Evolutionary conservation across 2,329 filamentous ascomycete genomes (phyloP).

Genomic region (Akanthomyces lecanii): DNA sequence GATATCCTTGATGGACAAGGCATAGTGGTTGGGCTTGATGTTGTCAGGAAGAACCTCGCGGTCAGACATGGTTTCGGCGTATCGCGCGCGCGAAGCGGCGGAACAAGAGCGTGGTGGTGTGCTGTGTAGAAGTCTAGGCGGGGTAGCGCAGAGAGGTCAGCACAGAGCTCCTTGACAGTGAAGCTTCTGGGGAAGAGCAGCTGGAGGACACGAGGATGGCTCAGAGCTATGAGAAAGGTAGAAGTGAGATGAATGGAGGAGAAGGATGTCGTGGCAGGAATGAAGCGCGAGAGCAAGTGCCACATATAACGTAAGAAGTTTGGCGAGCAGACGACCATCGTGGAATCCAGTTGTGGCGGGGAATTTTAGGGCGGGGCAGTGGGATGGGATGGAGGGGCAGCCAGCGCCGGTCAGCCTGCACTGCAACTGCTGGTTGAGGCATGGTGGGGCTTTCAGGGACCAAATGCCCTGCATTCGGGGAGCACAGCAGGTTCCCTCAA

Average conservation of each 20-base stretch:
- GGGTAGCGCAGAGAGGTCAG: conserved; percentile 6
- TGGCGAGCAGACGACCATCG: background rate
- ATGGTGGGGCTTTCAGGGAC: background rate
- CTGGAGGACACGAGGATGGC: background rate
- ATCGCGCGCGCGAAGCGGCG: conserved; percentile 14
- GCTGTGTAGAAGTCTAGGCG: conserved; percentile 5
- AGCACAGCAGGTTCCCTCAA: too few relatives aligned
- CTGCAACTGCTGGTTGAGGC: background rate
- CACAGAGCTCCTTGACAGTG: conserved; percentile 3
- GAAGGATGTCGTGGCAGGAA: background rate
- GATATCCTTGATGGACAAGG: conserved; percentile 74
- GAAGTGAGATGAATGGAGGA: background rate
- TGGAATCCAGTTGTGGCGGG: background rate
- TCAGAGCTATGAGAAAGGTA: background rate
- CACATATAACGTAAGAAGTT: conserved; percentile 14
- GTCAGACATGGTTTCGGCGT: conserved; percentile 45
- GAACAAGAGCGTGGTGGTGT: conserved; percentile 4
- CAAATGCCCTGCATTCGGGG: too few relatives aligned
- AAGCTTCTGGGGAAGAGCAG: background rate
- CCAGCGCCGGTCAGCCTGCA: background rate
- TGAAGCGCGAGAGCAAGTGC: background rate
- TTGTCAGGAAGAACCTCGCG: conserved; percentile 58
- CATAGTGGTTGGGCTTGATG: conserved; percentile 82
- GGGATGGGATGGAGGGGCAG: conserved; percentile 11
- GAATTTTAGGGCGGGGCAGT: background rate